phyloP scores from a whole-genome alignment of 2,329 filamentous ascomycete genomes.

The Aspergillus tanneri region DNA sequence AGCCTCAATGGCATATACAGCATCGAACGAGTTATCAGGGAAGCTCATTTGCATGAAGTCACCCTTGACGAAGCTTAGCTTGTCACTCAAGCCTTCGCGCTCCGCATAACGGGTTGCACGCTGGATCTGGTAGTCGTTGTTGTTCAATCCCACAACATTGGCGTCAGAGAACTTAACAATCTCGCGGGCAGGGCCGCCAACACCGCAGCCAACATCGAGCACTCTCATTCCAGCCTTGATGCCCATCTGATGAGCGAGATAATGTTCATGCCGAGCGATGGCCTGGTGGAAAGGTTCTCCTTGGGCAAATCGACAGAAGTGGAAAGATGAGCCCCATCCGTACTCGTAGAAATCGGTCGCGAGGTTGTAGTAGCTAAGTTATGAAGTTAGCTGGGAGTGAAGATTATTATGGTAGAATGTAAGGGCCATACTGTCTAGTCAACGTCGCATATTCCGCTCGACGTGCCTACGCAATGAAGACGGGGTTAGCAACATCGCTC shows the following conservation, averaged over 20 bases:
- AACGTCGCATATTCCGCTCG: constrained; percentile 88
- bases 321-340: constrained; percentile 93
- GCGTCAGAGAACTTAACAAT: constrained; percentile 93
- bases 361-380: constrained; percentile 82
- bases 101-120: constrained; percentile 82
- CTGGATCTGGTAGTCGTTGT: constrained; percentile 99
- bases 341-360: constrained; percentile 97
- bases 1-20: constrained; percentile 95
- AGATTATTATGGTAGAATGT: neutral
- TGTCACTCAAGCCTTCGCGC: constrained; percentile 75
- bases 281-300: constrained; percentile 87
- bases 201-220: constrained; percentile 93
- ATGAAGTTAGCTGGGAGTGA: constrained; percentile 6
- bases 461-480: constrained; percentile 57
- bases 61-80: constrained; percentile 86
- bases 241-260: constrained; percentile 84
- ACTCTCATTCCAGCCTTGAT: constrained; percentile 86
- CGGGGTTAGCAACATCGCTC: neutral
- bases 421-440: constrained; percentile 73
- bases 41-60: constrained; percentile 99
- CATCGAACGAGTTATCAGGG: constrained; percentile 86
- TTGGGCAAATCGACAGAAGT: constrained; percentile 90
- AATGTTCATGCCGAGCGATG: constrained; percentile 96
- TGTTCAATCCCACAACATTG: constrained; percentile 91
- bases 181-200: constrained; percentile 90